phyloP scores from a whole-genome alignment of 768 basidiomycete species.

The Tulasnella sp. region DNA sequence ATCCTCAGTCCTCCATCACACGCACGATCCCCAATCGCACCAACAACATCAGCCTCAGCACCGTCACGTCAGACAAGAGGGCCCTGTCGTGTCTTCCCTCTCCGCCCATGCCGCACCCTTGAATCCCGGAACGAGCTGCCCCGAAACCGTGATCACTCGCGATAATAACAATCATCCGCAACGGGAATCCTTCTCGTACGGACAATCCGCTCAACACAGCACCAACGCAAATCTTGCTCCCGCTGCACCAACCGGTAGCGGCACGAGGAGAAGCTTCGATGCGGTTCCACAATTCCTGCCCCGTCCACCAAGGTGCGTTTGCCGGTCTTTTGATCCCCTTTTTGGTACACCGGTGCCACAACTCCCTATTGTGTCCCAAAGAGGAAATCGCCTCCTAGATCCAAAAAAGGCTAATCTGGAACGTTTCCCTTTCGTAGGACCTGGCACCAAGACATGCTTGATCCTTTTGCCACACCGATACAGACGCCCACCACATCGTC shows the following conservation, averaged over 20 bases:
- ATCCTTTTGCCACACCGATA: not conserved
- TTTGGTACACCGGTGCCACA: not conserved
- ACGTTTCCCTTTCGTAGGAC: not conserved
- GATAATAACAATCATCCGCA: not conserved
- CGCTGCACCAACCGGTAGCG: not conserved
- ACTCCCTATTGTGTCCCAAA: not conserved
- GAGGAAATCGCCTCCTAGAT: not conserved
- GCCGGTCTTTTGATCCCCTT: not conserved
- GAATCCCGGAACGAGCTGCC: not conserved
- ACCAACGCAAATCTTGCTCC: not conserved
- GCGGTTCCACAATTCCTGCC: not conserved
- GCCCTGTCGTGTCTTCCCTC: not conserved
- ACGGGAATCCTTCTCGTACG: not conserved
- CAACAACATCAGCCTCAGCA: not conserved
- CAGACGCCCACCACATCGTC: not conserved
- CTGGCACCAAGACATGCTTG: not conserved
- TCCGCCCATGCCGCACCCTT: not conserved
- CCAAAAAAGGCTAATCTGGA: not conserved
- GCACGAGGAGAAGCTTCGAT: not conserved
- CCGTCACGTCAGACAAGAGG: not conserved
- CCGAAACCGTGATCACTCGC: not conserved
- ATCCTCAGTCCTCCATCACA: not conserved
- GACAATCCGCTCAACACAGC: not conserved
- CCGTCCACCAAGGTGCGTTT: not conserved
- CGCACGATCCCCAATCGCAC: not conserved